Evolutionary conservation across 805 yeast genomes (phyloP).

Genomic region (Cyberlindnera misumaiensis): DNA sequence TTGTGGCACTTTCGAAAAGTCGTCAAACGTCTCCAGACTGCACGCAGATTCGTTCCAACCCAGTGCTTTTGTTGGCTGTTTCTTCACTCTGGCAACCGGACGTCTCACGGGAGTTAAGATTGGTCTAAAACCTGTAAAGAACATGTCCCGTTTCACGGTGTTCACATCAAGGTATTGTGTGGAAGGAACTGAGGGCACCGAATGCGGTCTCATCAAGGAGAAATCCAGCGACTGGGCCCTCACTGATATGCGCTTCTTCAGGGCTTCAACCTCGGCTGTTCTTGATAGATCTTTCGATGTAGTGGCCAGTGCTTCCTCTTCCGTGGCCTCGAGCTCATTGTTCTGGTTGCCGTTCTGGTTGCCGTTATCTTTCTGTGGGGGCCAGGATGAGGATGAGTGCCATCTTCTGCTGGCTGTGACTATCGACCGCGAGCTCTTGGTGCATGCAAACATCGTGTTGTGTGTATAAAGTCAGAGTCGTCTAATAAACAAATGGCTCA

Average conservation of each 20-base stretch:
- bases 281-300: no score
- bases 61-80: conserved; percentile 17
- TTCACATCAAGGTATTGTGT: conserved; percentile 20
- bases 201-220: not conserved
- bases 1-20: conserved; percentile 20
- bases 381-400: conserved; percentile 16
- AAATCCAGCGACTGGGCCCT: conserved; percentile 3
- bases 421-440: no score
- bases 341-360: conserved; percentile 5
- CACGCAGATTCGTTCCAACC: conserved; percentile 23
- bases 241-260: conserved; percentile 11
- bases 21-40: conserved; percentile 20
- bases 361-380: conserved; percentile 9
- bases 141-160: conserved; percentile 16
- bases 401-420: conserved; percentile 9
- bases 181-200: conserved; percentile 19
- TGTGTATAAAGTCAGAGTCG: no score
- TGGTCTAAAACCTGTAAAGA: conserved; percentile 22
- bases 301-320: not conserved
- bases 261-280: not conserved
- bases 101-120: conserved; percentile 19
- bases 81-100: conserved; percentile 13
- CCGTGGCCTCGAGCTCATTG: conserved; percentile 3
- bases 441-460: no score
- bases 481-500: no score